Conservation (phyloP, 108 stramenopile species). For the Aurantiochytrium sp. region DNA sequence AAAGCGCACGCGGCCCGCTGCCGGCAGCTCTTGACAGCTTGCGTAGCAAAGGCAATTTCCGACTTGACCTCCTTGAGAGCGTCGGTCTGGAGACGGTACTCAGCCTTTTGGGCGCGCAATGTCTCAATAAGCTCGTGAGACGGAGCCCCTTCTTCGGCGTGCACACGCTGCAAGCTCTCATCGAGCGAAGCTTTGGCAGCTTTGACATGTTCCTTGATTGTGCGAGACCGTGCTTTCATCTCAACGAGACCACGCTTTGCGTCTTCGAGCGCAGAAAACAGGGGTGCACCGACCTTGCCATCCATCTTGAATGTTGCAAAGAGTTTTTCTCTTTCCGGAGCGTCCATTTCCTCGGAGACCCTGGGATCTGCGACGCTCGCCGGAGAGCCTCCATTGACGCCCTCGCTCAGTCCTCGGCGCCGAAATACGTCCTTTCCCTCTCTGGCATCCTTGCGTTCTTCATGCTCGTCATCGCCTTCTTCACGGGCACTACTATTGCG, state of each 20-base stretch:
- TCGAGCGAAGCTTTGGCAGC: neutral
- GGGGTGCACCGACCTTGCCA: neutral
- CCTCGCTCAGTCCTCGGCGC: neutral
- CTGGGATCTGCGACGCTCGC: neutral
- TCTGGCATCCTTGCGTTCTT: too few relatives aligned
- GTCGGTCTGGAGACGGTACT: neutral
- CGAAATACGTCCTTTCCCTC: too few relatives aligned
- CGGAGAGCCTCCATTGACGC: neutral
- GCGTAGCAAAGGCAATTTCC: slow-evolving; percentile 29
- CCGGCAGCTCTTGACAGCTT: neutral
- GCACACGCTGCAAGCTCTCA: neutral
- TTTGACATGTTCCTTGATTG: neutral
- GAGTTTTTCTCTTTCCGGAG: neutral
- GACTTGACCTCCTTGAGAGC: neutral
- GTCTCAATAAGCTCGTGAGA: neutral
- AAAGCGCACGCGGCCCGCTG: neutral
- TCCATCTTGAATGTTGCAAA: neutral
- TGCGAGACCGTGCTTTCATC: neutral
- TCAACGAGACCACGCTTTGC: neutral
- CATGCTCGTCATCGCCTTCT: too few relatives aligned
- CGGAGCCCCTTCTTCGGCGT: neutral
- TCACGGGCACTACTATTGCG: too few relatives aligned
- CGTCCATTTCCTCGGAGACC: neutral
- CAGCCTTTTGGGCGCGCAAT: neutral
- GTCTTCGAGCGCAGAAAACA: neutral